Evolutionary conservation across 2,329 filamentous ascomycete species (phyloP).

Genomic region (Cordyceps javanica): DNA sequence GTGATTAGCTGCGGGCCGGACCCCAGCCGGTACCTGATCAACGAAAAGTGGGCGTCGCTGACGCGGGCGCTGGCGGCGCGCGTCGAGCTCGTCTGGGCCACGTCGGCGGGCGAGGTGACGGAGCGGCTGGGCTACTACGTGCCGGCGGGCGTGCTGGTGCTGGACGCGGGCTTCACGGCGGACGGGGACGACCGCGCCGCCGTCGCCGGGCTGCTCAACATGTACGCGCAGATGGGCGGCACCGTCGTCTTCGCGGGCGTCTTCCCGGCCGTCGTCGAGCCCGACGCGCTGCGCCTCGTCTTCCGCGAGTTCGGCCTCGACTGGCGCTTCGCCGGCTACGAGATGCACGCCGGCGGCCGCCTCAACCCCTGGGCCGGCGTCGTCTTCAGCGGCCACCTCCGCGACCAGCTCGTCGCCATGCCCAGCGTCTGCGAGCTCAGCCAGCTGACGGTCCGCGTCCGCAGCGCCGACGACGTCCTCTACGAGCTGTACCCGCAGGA

Average conservation of each 20-base stretch:
- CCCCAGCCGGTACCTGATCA: not conserved
- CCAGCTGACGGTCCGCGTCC: not conserved
- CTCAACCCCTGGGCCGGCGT: not conserved
- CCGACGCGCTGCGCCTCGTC: not conserved
- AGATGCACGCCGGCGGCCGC: not conserved
- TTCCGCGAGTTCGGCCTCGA: not conserved
- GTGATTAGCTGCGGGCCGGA: not conserved
- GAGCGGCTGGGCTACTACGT: not conserved
- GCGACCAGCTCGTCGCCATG: not conserved
- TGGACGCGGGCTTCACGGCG: not conserved
- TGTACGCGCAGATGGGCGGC: not conserved
- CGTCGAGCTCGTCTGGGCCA: not conserved
- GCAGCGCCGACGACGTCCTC: not conserved
- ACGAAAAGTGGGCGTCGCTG: not conserved
- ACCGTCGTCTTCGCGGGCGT: not conserved
- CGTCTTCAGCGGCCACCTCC: not conserved
- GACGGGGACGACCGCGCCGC: too few relatives aligned
- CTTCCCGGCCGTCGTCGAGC: not conserved
- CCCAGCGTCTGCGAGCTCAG: not conserved
- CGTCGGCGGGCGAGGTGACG: not conserved
- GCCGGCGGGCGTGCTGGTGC: not conserved
- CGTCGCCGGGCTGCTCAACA: not conserved
- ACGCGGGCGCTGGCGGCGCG: not conserved
- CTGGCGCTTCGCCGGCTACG: not conserved
- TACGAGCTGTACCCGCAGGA: not conserved